Base-by-base conservation (phyloP, 129 eudicot genomes). In the Flaveria sonorensis region DNA sequence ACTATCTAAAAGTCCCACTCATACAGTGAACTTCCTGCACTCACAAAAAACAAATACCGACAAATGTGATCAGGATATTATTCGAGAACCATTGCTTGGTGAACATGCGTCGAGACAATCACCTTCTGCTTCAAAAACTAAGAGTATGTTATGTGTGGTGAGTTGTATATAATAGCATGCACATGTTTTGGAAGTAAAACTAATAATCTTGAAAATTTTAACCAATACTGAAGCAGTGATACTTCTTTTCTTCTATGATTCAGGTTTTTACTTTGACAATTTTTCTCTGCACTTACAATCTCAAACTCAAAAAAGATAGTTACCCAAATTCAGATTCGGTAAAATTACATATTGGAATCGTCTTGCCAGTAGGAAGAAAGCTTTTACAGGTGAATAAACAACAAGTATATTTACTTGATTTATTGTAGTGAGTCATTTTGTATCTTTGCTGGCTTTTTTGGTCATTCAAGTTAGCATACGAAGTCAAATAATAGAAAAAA, bases 121-220 rank as follows among this genome's bases (percentile, higher is more conserved):
- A 61, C 68, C 77, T 23, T 83, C 89, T 77, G 74, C 56, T 59
- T 80, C 86, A 53, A 74, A 88, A 67, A 71, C 84, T 1, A 91
- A 88, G 74, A 68, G 81, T 51, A 74, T 85, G 88, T 76, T 88
- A 23, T 91, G 94, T 82, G 89, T 87, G 88, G 97, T 91, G 86
- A 83, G 97, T 55, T 19, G 16, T 1, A 36, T 65, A 50, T 46
- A 65, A 19, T 8, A 16, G 2, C 2, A 23, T 28, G 23, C 39
- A 50, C 48, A 3, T 3, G 11, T 39, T 10, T 23, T 30, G 23
- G 19, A 67, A 51, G n/a, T 43, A 55, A 36, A 5, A 36, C 40
- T 36, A 36, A 36, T 36, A 36, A 36, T 36, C 40, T 36, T 36
- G 40, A 36, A 36, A 36, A 36, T 36, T 36, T 4, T 36, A 36